phyloP scores from a whole-genome alignment of 352 stramenopile genomes.

The Pythium sukuiense region DNA sequence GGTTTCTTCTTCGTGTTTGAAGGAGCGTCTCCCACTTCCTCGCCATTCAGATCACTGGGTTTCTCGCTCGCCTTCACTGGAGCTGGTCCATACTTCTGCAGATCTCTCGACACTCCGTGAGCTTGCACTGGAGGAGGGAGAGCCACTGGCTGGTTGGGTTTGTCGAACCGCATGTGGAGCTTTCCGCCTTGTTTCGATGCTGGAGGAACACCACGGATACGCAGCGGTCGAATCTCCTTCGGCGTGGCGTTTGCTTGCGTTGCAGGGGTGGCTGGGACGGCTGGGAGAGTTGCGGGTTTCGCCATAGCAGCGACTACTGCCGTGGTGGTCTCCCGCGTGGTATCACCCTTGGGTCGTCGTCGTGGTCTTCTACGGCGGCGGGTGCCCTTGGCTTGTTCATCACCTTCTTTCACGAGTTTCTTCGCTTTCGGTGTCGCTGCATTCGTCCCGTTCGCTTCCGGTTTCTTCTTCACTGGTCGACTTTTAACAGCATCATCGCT shows the following conservation, averaged over 20 bases:
- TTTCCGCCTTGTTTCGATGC: neutral
- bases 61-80: constrained; percentile 10
- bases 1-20: constrained; percentile 35
- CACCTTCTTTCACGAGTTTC: neutral
- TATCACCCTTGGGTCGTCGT: constrained; percentile 24
- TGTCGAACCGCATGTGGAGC: constrained; percentile 32
- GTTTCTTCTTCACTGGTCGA: constrained; percentile 7
- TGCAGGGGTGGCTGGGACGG: neutral
- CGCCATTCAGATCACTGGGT: neutral
- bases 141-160: neutral
- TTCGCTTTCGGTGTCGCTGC: neutral
- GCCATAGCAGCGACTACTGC: neutral
- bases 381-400: neutral
- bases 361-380: constrained; percentile 26
- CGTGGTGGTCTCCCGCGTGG: neutral
- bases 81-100: constrained; percentile 63
- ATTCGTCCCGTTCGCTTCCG: neutral
- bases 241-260: constrained; percentile 1
- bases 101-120: constrained; percentile 21
- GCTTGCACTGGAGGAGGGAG: constrained; percentile 1
- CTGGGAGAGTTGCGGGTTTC: neutral
- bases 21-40: constrained; percentile 4
- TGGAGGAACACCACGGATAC: constrained; percentile 25
- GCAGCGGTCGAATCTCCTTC: constrained; percentile 29
- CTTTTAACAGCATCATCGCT: constrained; percentile 20